Evolutionary conservation across 1,139 yeast genomes (phyloP).

Genomic region (Meyerozyma elateridarum): DNA sequence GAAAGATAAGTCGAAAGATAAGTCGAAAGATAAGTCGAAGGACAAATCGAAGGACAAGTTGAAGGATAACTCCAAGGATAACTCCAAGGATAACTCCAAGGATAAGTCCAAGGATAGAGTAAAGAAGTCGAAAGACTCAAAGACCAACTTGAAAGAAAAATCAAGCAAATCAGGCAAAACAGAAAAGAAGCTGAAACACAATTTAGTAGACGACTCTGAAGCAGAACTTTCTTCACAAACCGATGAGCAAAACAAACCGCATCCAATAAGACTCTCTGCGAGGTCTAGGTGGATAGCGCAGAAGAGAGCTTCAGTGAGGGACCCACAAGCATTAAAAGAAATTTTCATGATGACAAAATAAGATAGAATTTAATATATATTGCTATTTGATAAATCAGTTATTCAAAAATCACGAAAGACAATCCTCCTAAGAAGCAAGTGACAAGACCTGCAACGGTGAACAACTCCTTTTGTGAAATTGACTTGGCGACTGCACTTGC

Average conservation of each 20-base stretch:
- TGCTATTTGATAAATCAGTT: slow-evolving; percentile 4
- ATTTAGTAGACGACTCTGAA: slow-evolving; percentile 26
- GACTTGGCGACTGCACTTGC: slow-evolving; percentile 20
- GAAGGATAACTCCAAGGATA: slow-evolving; percentile 16
- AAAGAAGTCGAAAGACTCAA: slow-evolving; percentile 6
- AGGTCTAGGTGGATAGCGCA: slow-evolving; percentile 85
- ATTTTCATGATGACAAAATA: slow-evolving; percentile 73
- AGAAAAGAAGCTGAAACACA: slow-evolving; percentile 10
- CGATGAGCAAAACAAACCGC: no score
- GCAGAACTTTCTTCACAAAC: slow-evolving; percentile 46
- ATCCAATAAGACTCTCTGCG: slow-evolving; percentile 68
- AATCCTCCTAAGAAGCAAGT: slow-evolving; percentile 38
- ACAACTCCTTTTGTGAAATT: slow-evolving; percentile 27
- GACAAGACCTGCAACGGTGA: slow-evolving; percentile 28
- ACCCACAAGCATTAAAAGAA: slow-evolving; percentile 81
- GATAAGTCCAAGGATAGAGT: slow-evolving; percentile 9
- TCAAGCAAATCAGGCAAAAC: slow-evolving; percentile 7
- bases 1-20: slow-evolving; percentile 18
- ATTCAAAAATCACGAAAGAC: slow-evolving; percentile 28
- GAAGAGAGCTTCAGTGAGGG: slow-evolving; percentile 88
- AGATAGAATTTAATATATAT: slow-evolving; percentile 1
- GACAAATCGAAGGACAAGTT: slow-evolving; percentile 15
- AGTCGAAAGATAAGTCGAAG: slow-evolving; percentile 14
- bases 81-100: slow-evolving; percentile 17
- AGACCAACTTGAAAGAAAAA: slow-evolving; percentile 8